phyloP scores from a whole-genome alignment of 1,139 yeast species.

The Kodamaea derodonti region DNA sequence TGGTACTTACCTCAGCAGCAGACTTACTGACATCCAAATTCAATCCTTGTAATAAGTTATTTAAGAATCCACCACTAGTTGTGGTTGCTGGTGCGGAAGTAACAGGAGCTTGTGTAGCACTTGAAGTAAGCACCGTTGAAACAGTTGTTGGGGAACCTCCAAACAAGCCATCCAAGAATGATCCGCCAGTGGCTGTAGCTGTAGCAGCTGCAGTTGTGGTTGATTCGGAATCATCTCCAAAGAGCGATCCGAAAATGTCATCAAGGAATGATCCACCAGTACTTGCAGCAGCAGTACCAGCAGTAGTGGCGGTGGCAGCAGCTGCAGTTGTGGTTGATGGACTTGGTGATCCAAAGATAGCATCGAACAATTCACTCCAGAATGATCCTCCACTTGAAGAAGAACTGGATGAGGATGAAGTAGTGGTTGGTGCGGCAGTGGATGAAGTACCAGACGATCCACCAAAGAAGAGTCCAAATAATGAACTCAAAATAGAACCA shows the following conservation, averaged over 20 bases:
- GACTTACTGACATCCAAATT: background rate
- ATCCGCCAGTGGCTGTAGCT: conserved; percentile 3
- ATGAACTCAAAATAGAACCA: background rate
- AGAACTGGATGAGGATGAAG: background rate
- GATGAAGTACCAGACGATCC: background rate
- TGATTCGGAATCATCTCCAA: conserved; percentile 7
- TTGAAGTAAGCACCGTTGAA: background rate
- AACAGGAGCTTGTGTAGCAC: too few species aligned
- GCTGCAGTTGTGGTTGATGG: conserved; percentile 3
- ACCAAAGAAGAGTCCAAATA: background rate
- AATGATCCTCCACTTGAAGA: background rate
- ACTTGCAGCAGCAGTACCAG: conserved; percentile 5
- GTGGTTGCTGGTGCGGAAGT: conserved; percentile 1
- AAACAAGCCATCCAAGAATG: background rate
- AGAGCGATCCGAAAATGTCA: conserved; percentile 10
- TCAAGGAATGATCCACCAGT: conserved; percentile 9
- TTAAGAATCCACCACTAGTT: background rate
- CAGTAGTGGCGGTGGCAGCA: conserved; percentile 2
- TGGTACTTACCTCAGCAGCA: background rate
- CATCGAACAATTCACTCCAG: conserved; percentile 10
- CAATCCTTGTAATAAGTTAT: background rate
- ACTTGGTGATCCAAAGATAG: conserved; percentile 10
- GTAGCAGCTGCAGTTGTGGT: conserved; percentile 7
- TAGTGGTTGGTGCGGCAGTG: too few species aligned
- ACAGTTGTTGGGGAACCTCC: conserved; percentile 1